Percentiles rank a stretch among this genome's conserved stretches.
Conservation (phyloP, 208 protist species). For the Leishmania tarentolae region DNA sequence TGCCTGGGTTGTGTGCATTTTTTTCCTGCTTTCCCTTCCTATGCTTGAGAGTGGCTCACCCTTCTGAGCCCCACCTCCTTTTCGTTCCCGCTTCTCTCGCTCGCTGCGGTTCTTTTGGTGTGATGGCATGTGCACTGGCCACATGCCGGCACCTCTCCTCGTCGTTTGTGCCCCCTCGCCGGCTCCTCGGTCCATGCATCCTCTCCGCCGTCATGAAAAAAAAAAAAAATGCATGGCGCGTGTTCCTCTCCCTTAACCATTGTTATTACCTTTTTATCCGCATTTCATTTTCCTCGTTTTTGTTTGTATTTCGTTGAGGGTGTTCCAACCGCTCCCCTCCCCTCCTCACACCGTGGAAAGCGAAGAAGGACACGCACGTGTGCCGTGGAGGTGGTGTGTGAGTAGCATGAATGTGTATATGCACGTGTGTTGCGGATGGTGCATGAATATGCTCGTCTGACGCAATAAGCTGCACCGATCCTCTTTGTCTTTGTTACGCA, state of each 20-base stretch:
- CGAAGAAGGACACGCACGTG: background rate
- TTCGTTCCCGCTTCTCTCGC: background rate
- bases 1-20: background rate
- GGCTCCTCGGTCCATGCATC: background rate
- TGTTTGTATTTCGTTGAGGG: background rate
- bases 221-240: conserved; percentile 28
- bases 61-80: background rate
- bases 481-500: background rate
- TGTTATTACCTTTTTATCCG: conserved; percentile 20
- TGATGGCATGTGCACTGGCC: background rate
- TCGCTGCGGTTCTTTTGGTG: background rate
- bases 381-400: background rate
- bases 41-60: background rate
- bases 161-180: background rate
- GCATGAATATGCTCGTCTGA: background rate
- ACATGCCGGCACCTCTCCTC: background rate
- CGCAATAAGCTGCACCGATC: background rate
- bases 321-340: too few relatives aligned
- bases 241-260: conserved; percentile 33
- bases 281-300: conserved; percentile 10
- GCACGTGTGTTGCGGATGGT: background rate
- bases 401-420: background rate
- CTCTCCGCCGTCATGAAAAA: too few relatives aligned
- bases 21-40: background rate
- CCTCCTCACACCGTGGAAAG: background rate